Base-by-base conservation (phyloP, 169 alveolate species). In the Plasmodium knowlesi region DNA sequence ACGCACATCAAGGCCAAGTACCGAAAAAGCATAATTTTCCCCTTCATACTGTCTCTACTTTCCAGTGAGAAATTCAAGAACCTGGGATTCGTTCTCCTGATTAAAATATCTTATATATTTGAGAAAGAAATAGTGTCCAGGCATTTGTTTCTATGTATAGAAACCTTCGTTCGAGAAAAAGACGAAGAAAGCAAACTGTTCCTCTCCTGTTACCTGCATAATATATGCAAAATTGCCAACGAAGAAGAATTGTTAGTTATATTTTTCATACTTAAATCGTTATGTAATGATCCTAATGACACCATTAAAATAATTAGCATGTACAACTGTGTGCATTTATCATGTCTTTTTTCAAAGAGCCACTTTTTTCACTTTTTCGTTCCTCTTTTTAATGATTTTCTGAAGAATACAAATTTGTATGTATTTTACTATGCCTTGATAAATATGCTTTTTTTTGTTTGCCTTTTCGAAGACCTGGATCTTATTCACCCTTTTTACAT, bases 401-500 rank as follows among this genome's bases (percentile, higher is more conserved):
- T 89, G 50, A 89, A 61, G 46, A 78, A 89, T 89, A 28, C 46
- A 37, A 89, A 89, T 61, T 39, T 89, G 14, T 89, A 76, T 34
- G 46, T 89, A 22, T 89, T 89, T 79, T 89, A 89, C 19, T 89
- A 89, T 37, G 72, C 94, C 12, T 70, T 89, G 54, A 79, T 89
- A n/a, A 89, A 89, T 37, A 10, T 89, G 30, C 46, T 89, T 3
- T 78, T 39, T 61, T 79, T 89, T 79, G 46, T 89, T 22, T 89
- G 83, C 30, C 82, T 78, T 39, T 79, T 89, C 61, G 94, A 89
- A 41, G 94, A 89, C 50, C 28, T 89, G 34, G 37, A 89, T 73
- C n/a, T 89, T 61, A 89, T 89, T 37, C 94, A 89, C 19, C 94
- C 94, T 2, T 89, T 57, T 73, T 89, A 89, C 37, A 79, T 89